Conservation (phyloP, 352 stramenopile species). For the Pythium aquatile region DNA sequence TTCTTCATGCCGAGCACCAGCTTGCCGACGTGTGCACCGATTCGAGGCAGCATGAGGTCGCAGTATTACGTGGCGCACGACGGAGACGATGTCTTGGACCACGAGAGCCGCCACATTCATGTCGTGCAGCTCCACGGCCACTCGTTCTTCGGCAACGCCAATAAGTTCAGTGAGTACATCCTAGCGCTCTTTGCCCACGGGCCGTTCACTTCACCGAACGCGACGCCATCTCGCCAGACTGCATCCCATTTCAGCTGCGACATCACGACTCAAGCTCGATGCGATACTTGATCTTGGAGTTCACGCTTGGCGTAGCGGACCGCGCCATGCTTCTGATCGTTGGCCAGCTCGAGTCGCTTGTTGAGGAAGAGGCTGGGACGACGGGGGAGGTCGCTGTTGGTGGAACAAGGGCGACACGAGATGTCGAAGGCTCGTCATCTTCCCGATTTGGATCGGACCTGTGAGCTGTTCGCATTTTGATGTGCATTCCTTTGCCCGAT, state of each 20-base stretch:
- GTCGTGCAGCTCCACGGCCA: constrained; percentile 76
- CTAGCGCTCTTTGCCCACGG: constrained; percentile 57
- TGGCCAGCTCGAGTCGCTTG: too few species aligned
- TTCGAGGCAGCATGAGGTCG: constrained; percentile 91
- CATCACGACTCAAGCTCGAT: constrained; percentile 19
- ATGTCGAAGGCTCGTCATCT: too few species aligned
- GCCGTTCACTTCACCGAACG: constrained; percentile 4
- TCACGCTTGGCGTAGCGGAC: too few species aligned
- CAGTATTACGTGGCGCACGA: constrained; percentile 70
- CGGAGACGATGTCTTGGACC: constrained; percentile 68
- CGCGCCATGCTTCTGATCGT: too few species aligned
- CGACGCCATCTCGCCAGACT: background rate
- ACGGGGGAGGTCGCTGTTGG: too few species aligned
- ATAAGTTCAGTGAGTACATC: constrained; percentile 87
- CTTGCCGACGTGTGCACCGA: constrained; percentile 78
- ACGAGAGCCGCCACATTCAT: constrained; percentile 79
- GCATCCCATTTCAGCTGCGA: constrained; percentile 6
- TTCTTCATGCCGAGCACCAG: constrained; percentile 90
- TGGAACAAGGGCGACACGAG: too few species aligned
- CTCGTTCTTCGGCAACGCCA: constrained; percentile 91
- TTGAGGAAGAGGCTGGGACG: too few species aligned
- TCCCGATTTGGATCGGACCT: too few species aligned
- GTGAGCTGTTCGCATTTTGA: too few species aligned
- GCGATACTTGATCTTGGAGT: constrained; percentile 86
- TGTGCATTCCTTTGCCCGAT: too few species aligned